phyloP scores from a whole-genome alignment of 2,329 filamentous ascomycete genomes.

The Graphiopsis chlorocephala region DNA sequence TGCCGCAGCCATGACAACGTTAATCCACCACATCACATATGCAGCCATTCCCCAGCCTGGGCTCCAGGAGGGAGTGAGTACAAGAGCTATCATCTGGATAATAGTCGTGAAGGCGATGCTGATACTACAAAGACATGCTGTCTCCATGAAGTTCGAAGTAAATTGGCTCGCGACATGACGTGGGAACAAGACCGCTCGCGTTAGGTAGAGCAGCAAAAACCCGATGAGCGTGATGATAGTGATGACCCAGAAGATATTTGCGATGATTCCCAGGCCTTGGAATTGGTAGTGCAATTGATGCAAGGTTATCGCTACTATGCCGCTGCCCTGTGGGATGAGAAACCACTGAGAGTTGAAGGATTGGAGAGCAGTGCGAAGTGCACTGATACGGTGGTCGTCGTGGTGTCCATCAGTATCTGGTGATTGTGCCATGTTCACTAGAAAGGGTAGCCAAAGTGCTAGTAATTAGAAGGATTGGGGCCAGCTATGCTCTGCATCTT shows the following conservation, averaged over 20 bases:
- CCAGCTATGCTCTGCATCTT: background rate
- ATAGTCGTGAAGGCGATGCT: background rate
- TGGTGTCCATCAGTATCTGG: background rate
- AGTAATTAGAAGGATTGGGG: background rate
- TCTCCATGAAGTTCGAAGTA: conserved; percentile 17
- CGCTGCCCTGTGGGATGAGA: conserved; percentile 21
- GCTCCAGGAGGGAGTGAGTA: background rate
- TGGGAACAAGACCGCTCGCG: background rate
- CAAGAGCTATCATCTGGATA: background rate
- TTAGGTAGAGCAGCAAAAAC: conserved; percentile 16
- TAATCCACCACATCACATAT: background rate
- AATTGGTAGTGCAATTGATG: conserved; percentile 20
- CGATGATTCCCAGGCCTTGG: conserved; percentile 17
- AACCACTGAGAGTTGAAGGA: conserved; percentile 22
- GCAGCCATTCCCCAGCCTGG: background rate
- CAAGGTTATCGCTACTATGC: conserved; percentile 16
- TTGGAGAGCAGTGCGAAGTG: conserved; percentile 12
- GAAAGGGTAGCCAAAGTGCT: background rate
- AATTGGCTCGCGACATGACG: background rate
- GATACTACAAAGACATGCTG: background rate
- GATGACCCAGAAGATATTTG: conserved; percentile 18
- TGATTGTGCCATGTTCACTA: background rate
- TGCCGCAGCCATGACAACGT: background rate
- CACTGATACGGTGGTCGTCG: background rate
- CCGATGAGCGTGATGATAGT: conserved; percentile 15